Conservation (phyloP, 1,284 basidiomycete genomes). For the Apiotrichum mycotoxinovorans region DNA sequence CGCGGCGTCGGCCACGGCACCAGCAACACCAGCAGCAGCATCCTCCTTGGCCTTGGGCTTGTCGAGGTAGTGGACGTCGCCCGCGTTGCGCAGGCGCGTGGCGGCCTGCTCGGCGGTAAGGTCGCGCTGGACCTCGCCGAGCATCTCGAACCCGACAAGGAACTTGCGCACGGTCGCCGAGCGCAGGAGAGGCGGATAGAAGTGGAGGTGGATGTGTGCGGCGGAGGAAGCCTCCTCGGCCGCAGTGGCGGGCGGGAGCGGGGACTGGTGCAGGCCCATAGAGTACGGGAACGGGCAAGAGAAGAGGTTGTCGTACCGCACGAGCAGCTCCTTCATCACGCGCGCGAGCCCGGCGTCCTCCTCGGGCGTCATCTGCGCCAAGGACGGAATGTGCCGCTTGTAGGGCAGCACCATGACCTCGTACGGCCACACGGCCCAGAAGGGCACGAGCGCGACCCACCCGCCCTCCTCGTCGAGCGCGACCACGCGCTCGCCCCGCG, state of each 20-base stretch:
- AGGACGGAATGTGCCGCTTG: constrained; percentile 68
- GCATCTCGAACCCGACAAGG: constrained; percentile 89
- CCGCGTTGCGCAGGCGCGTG: constrained; percentile 57
- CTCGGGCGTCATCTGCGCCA: constrained; percentile 59
- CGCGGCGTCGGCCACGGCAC: no score
- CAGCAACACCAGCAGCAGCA: no score
- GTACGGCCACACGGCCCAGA: constrained; percentile 96
- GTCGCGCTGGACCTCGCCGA: constrained; percentile 88
- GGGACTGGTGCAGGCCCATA: constrained; percentile 89
- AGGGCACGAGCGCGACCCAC: constrained; percentile 86
- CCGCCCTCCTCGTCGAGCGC: constrained; percentile 62
- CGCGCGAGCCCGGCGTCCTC: constrained; percentile 66
- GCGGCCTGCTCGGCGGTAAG: constrained; percentile 89
- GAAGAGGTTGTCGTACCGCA: constrained; percentile 81
- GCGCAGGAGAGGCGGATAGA: constrained; percentile 79
- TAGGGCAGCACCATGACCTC: constrained; percentile 81
- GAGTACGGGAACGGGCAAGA: constrained; percentile 87
- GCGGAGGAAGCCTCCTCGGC: constrained; percentile 37
- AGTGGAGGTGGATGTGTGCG: constrained; percentile 85
- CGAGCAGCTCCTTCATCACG: constrained; percentile 63
- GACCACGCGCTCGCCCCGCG: constrained; percentile 63
- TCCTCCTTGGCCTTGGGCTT: no score
- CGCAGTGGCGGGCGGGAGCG: constrained; percentile 53
- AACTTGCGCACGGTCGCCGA: constrained; percentile 84
- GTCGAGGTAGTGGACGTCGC: constrained; percentile 58